Conservation (phyloP, 306 rosid genomes). For the Cicer pinnatifidum region DNA sequence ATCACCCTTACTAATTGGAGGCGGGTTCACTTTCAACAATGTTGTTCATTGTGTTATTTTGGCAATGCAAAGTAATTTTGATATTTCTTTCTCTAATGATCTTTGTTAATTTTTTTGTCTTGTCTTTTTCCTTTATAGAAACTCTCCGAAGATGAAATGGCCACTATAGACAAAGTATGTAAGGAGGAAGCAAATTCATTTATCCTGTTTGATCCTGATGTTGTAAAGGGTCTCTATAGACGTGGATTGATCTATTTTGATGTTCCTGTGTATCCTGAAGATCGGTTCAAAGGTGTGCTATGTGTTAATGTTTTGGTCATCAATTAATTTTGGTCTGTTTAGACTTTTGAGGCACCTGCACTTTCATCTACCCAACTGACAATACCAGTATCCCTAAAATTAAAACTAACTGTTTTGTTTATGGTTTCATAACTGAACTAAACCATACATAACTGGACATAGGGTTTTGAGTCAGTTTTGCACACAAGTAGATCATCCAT, state of each 20-base stretch:
- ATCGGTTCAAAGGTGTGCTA: slow-evolving; percentile 84
- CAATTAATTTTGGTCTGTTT: slow-evolving; percentile 21
- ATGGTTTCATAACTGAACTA: slow-evolving; percentile 2
- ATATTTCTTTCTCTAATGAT: slow-evolving; percentile 37
- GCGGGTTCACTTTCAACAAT: slow-evolving; percentile 15
- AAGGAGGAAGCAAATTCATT: slow-evolving; percentile 93
- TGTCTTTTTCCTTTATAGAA: slow-evolving; percentile 57
- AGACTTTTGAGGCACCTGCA: slow-evolving; percentile 16
- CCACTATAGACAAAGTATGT: slow-evolving; percentile 93
- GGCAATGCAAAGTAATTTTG: slow-evolving; percentile 24
- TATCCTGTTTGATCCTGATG: slow-evolving; percentile 78
- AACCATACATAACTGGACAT: not conserved
- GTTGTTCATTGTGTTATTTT: slow-evolving; percentile 29
- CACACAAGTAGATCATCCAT: slow-evolving; percentile 9
- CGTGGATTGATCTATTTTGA: slow-evolving; percentile 92
- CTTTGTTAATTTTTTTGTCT: slow-evolving; percentile 38
- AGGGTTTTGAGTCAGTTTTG: slow-evolving; percentile 30
- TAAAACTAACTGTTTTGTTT: not conserved
- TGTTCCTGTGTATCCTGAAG: slow-evolving; percentile 92
- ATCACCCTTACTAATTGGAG: slow-evolving; percentile 27
- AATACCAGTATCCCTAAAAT: slow-evolving; percentile 9
- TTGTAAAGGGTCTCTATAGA: slow-evolving; percentile 74
- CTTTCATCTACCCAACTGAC: slow-evolving; percentile 1
- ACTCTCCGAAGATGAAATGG: slow-evolving; percentile 95
- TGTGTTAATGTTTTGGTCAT: slow-evolving; percentile 17